Conservation (phyloP, 371 early-diverging fungal genomes). For the Mortierella sp. region DNA sequence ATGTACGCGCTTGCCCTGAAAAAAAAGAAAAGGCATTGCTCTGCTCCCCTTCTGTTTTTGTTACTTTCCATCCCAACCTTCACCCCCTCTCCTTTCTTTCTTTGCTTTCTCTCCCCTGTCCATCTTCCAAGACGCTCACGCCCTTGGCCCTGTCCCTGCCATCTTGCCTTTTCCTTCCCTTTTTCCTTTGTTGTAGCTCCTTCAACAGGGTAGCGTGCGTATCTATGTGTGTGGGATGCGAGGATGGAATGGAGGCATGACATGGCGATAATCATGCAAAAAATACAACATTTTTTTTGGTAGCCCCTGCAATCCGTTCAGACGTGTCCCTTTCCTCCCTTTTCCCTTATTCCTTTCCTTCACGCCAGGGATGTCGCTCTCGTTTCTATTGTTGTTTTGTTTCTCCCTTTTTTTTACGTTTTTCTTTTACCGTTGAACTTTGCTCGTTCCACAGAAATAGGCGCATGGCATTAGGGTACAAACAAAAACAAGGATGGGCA, state of each 20-base stretch:
- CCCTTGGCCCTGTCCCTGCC: background rate
- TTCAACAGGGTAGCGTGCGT: background rate
- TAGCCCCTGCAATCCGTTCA: conserved; percentile 2
- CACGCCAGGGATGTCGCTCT: background rate
- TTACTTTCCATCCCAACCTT: background rate
- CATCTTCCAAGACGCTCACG: conserved; percentile 3
- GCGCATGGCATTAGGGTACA: conserved; percentile 29
- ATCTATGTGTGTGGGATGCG: background rate
- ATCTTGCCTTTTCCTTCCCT: background rate
- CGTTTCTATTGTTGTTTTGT: background rate
- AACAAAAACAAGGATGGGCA: background rate
- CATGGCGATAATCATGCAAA: conserved; percentile 1
- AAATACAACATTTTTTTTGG: background rate
- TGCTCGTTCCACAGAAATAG: conserved; percentile 31
- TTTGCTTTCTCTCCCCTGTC: background rate
- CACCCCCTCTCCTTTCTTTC: background rate
- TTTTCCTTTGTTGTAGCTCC: background rate
- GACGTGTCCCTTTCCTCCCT: background rate
- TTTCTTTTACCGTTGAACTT: background rate
- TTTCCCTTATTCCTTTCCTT: background rate
- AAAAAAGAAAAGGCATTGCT: background rate
- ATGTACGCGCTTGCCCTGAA: conserved; percentile 3
- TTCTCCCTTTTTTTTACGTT: background rate
- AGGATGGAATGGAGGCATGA: conserved; percentile 4
- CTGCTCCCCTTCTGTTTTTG: too few relatives aligned